Base-by-base conservation (phyloP, 148 eudicot species). In the Fagopyrum homotropicum region DNA sequence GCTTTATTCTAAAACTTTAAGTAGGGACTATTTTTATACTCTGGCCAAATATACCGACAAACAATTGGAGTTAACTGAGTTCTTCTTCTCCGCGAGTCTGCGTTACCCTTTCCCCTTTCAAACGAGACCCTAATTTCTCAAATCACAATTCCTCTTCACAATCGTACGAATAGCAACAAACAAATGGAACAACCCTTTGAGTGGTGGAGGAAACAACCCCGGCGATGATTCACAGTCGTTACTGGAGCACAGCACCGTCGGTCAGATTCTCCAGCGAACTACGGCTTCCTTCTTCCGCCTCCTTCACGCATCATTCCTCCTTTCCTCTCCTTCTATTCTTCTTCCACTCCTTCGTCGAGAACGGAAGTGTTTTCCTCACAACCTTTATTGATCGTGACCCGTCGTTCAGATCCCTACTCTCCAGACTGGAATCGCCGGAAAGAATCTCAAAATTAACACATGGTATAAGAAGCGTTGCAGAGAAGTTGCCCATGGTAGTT, bases 341-440 rank as follows among this genome's bases (percentile, higher is more conserved):
- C 78, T 89, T 91, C 83, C 98, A 88, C 63, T 78, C 83, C 81
- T 79, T 89, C 80, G 81, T 91, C 82, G 89, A 89, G 55, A 86
- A 73, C 79, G 90, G 88, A 69, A 72, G 94, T 74, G 75, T 80
- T 76, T 82, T 81, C 77, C 82, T 91, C 89, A 81, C 89, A 45
- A 56, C 86, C 64, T 83, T 83, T 80, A 81, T 88, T 80, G 93
- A 90, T 73, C 77, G 75, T 14, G 90, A 94, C 79, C 89, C 98
- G 0, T 81, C 89, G 6, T 71, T 93, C 22, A 82, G 80, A 78
- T 76, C 91, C 79, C 87, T 93, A 48, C 83, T 89, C 63, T 83
- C 93, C 5, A 86, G 96, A 78, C 72, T 90, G 77, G 86, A 88
- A 17, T 82, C 76, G 74, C 89, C 74, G 76, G 73, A 48, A 79